Evolutionary conservation across 768 basidiomycete species (phyloP), one percentile per base, ranked within the genome.

Genomic region (Pseudohyphozyma bogoriensis): DNA sequence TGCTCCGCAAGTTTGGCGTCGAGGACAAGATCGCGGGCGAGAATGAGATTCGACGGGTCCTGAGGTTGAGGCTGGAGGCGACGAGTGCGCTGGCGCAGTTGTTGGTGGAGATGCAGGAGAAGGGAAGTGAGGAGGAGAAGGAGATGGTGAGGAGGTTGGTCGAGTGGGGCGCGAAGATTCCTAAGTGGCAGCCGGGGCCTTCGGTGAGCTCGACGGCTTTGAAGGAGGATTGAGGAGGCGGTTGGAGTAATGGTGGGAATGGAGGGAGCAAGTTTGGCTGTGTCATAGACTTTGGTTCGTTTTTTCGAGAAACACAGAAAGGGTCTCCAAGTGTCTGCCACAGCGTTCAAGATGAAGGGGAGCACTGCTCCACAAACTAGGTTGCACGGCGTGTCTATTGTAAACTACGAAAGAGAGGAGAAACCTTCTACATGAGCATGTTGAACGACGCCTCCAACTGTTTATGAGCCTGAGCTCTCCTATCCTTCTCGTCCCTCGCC

Each of bases 1-100:
- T 28, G 61, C 52, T 26, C 49, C 61, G 37, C 67, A 65, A 55
- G 62, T 68, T 11, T 65, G 71, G 32, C 56, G 68, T 59, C 70
- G 68, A 47, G 68, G 65, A 20, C 68, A 69, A 58, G 55, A 70
- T 32, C 64, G 64, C 69, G 51, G 75, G 74, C 33, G 74, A 80
- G 28, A 66, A 68, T 47, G 82, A 95, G 60, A 83, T 96, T 68
- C 86, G 88, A 24, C 89, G 95, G 74, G 86, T 95, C 58, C 77
- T 96, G 54, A 80, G 87, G 22, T 85, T 86, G 29, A 84, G 92
- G n/a, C 80, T 84, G 7, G 83, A 89, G 72, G 89, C 90, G 20
- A 81, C 84, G 37, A 82, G 83, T 61, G 82, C 83, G 9, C 80
- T 96, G 22, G 84, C 84, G 22, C 74, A 75, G 54, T 84, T 88